Conservation (phyloP, 148 eudicot species). For the Suaeda aralocaspica region DNA sequence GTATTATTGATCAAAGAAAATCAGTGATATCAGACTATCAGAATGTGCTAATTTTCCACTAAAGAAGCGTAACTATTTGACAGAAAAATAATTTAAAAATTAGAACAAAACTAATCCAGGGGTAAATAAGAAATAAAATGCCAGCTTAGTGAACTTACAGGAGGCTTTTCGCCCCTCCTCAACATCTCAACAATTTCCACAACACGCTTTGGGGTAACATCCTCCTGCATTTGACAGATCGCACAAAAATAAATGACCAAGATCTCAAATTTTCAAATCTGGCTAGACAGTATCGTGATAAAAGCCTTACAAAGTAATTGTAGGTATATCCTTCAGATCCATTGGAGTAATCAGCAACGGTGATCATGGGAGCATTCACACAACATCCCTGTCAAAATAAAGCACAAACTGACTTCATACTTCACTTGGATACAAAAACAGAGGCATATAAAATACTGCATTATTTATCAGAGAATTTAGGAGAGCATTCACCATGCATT, state of each 20-base stretch:
- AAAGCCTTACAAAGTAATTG: constrained; percentile 66
- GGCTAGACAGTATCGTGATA: neutral
- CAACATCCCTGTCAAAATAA: constrained; percentile 71
- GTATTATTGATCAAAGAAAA: neutral
- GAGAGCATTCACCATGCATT: constrained; percentile 74
- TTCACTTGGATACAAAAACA: neutral
- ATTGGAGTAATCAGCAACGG: constrained; percentile 91
- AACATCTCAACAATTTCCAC: constrained; percentile 84
- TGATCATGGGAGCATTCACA: constrained; percentile 99
- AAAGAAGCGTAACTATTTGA: neutral
- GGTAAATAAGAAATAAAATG: neutral
- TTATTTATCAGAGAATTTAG: neutral
- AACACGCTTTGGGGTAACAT: constrained; percentile 71
- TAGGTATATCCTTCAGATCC: constrained; percentile 94
- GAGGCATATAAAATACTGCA: constrained; percentile 1
- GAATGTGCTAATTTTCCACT: neutral
- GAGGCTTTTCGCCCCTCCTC: constrained; percentile 84
- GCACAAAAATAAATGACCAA: neutral
- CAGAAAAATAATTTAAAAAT: neutral
- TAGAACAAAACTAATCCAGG: neutral
- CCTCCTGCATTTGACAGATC: constrained; percentile 55
- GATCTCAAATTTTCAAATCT: neutral
- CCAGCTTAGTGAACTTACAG: constrained; percentile 47
- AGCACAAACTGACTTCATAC: constrained; percentile 12
- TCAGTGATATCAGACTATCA: neutral